phyloP scores from a whole-genome alignment of 169 alveolate species.

The Neospora caninum region DNA sequence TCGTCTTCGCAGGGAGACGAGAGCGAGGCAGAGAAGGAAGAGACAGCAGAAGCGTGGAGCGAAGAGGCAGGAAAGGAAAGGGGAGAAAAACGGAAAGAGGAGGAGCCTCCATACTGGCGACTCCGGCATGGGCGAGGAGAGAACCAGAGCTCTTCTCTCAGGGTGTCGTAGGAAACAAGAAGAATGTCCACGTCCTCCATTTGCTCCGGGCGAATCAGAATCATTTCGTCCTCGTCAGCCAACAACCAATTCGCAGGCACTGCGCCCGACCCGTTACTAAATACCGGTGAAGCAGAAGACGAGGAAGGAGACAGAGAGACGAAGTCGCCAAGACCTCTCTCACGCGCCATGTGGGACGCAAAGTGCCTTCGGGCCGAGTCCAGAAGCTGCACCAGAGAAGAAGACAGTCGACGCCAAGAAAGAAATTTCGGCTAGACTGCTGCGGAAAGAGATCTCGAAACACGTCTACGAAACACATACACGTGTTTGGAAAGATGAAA shows the following conservation, averaged over 20 bases:
- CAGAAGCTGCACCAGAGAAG: not conserved
- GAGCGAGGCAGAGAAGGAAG: not conserved
- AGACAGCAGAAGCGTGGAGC: not conserved
- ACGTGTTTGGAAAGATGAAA: too few species aligned
- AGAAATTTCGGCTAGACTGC: too few species aligned
- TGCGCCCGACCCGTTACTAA: not conserved
- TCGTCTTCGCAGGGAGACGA: not conserved
- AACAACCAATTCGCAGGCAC: too few species aligned
- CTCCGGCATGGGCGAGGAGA: slow-evolving; percentile 15
- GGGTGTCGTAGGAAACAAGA: slow-evolving; percentile 50
- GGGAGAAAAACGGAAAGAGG: not conserved
- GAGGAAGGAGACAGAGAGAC: not conserved
- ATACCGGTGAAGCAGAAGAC: not conserved
- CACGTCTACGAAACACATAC: too few species aligned
- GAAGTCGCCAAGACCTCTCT: too few species aligned
- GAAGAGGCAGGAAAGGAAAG: not conserved
- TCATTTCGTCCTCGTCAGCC: not conserved
- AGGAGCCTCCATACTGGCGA: not conserved
- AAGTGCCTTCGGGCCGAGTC: not conserved
- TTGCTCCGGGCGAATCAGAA: slow-evolving; percentile 1
- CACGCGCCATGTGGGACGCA: not conserved
- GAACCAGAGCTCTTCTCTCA: slow-evolving; percentile 64
- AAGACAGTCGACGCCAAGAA: not conserved
- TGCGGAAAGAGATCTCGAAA: too few species aligned
- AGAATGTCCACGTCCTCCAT: slow-evolving; percentile 48